A percentile compares a stretch with the other conserved stretches of the same genome.
Evolutionary conservation across 352 stramenopile genomes (phyloP).

Genomic region (Plasmopara halstedii): DNA sequence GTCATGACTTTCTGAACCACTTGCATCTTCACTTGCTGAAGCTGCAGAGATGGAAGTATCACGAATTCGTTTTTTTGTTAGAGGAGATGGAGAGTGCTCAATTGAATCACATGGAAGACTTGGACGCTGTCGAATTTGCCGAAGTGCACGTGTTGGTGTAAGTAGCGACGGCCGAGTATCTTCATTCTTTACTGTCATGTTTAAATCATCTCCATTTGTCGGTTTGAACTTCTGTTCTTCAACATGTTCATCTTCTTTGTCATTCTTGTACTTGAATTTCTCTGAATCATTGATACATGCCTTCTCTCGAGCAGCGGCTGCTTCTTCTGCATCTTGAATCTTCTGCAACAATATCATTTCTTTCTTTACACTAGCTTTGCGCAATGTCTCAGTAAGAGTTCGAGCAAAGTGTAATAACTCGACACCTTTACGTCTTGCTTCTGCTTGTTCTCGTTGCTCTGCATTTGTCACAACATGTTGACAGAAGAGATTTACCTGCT

Average conservation of each 20-base stretch:
- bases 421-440: slow-evolving; percentile 63
- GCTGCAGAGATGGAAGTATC: slow-evolving; percentile 20
- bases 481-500: slow-evolving; percentile 69
- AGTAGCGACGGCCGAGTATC: slow-evolving; percentile 3
- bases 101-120: slow-evolving; percentile 35
- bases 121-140: slow-evolving; percentile 38
- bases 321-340: slow-evolving; percentile 19
- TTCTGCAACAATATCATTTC: slow-evolving; percentile 48
- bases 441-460: slow-evolving; percentile 35
- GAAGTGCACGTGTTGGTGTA: slow-evolving; percentile 45
- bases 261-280: slow-evolving; percentile 3
- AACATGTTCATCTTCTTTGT: background rate
- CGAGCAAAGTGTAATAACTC: slow-evolving; percentile 71
- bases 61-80: slow-evolving; percentile 32
- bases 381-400: slow-evolving; percentile 62
- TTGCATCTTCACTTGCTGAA: slow-evolving; percentile 40
- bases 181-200: slow-evolving; percentile 5
- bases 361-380: slow-evolving; percentile 62
- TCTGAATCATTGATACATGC: too few species aligned
- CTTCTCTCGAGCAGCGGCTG: slow-evolving; percentile 7
- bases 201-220: slow-evolving; percentile 7
- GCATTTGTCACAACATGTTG: slow-evolving; percentile 61
- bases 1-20: slow-evolving; percentile 53
- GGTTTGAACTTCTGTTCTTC: slow-evolving; percentile 4
- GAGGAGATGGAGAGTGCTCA: slow-evolving; percentile 15